Conservation (phyloP, 257 asterid genomes). For the Solanum bulbocastanum region DNA sequence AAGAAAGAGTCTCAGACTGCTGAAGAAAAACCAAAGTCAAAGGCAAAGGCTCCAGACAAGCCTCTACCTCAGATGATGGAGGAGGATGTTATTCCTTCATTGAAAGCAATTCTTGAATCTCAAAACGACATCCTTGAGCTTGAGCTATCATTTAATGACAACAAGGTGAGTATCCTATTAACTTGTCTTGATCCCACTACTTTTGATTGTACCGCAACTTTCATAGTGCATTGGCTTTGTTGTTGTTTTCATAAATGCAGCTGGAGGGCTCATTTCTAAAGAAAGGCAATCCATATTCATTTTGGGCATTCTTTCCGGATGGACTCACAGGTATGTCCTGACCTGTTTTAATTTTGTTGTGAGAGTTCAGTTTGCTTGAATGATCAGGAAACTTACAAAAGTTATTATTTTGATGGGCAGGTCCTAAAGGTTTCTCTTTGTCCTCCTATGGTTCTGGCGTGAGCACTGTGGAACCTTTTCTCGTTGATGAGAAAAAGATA, state of each 20-base stretch:
- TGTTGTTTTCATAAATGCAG: constrained; percentile 27
- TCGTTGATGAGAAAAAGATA: constrained; percentile 72
- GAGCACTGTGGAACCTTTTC: constrained; percentile 81
- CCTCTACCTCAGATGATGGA: constrained; percentile 67
- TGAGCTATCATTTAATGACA: constrained; percentile 40
- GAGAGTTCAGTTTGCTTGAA: neutral
- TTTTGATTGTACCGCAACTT: neutral
- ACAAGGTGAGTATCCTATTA: constrained; percentile 29
- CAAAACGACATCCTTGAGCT: constrained; percentile 49
- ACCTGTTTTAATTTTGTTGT: neutral
- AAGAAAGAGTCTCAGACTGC: constrained; percentile 14
- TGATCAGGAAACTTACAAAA: neutral
- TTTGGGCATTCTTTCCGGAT: constrained; percentile 88
- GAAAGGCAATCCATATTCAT: constrained; percentile 55
- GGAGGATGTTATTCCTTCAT: constrained; percentile 74
- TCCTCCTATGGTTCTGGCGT: constrained; percentile 60
- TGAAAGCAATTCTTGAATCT: constrained; percentile 41
- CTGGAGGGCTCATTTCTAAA: constrained; percentile 72
- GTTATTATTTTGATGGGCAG: constrained; percentile 20
- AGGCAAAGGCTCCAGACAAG: constrained; percentile 55
- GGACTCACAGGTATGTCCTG: constrained; percentile 50
- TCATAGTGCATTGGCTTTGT: neutral
- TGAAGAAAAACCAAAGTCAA: constrained; percentile 20
- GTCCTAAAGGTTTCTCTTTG: constrained; percentile 69
- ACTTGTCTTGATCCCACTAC: neutral